Conservation (phyloP, 148 eudicot species). For the Rhododendron molle region DNA sequence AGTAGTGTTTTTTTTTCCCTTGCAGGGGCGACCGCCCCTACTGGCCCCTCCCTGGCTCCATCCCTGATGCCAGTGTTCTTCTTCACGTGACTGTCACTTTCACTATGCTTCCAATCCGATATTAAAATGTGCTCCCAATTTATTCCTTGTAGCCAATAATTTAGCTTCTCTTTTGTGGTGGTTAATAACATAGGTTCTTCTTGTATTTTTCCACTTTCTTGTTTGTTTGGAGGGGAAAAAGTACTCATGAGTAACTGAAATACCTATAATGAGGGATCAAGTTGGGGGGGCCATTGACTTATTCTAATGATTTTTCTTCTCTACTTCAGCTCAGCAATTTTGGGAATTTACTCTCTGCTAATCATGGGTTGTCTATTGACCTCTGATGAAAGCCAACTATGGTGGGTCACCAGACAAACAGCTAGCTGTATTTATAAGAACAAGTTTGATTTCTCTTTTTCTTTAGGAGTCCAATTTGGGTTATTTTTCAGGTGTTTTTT, state of each 20-base stretch:
- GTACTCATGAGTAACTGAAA: not conserved
- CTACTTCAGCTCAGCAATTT: not conserved
- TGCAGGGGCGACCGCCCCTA: no score
- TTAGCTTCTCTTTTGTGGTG: not conserved
- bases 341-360: conserved; percentile 6
- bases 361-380: conserved; percentile 23
- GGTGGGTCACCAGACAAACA: conserved; percentile 38
- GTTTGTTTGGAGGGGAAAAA: not conserved
- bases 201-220: not conserved
- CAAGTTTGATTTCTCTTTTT: not conserved
- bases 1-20: no score
- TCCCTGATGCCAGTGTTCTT: not conserved
- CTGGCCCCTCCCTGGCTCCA: no score
- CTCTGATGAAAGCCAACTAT: not conserved
- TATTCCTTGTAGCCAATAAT: not conserved
- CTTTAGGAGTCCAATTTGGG: no score
- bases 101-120: not conserved
- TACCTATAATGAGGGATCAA: not conserved
- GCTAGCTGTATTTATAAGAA: conserved; percentile 16
- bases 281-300: not conserved
- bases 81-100: conserved; percentile 16
- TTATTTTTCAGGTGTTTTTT: no score
- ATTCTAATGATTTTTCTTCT: not conserved
- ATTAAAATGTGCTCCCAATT: not conserved
- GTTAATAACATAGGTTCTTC: not conserved